Base-by-base conservation (phyloP, 2,329 filamentous ascomycete species). In the Penicillium sp. region DNA sequence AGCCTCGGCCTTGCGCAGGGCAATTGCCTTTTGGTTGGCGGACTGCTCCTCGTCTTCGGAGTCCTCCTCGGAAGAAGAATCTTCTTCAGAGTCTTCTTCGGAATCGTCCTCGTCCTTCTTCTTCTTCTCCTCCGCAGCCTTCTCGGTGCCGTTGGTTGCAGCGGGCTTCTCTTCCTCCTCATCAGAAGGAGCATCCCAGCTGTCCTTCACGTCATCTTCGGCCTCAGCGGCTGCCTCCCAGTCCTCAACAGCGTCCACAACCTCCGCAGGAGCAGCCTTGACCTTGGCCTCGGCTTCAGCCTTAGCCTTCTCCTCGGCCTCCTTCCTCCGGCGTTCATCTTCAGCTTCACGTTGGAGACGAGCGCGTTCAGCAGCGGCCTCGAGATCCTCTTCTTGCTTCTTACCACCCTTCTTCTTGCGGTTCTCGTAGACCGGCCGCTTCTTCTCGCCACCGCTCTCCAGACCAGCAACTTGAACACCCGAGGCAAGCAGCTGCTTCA, bases 201-300 rank as follows among this genome's bases (percentile, higher is more conserved):
- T 94, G 67, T 97, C 94, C 79, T 97, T 97, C 71, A 96, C 84
- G 62, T 90, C 89, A 16, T 89, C 88, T 28, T 91, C 86, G 11
- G 85, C 86, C 52, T 91, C 90, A 28, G 88, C 90, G 53, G 91
- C 89, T 33, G 88, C 87, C 77, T 97, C 92, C 93, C 93, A 97
- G 76, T 97, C 93, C 38, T 96, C 85, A 19, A 83, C 74, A 25
- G 62, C 64, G 40, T 83, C 89, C 19, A 70, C 74, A 6, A 85
- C 87, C 69, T 86, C 87, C 58, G 43, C 63, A 37, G 64, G 63
- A 48, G 83, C 54, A 63, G 86, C 84, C 2, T 85, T 85, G 60
- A 87, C 85, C 68, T 86, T 87, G 33, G 85, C 81, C 6, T 83
- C 83, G 65, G 90, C 91, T 68, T 91, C 88, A 55, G 90, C 92